phyloP scores from a whole-genome alignment of 306 rosid genomes.

The Notholithocarpus densiflorus region DNA sequence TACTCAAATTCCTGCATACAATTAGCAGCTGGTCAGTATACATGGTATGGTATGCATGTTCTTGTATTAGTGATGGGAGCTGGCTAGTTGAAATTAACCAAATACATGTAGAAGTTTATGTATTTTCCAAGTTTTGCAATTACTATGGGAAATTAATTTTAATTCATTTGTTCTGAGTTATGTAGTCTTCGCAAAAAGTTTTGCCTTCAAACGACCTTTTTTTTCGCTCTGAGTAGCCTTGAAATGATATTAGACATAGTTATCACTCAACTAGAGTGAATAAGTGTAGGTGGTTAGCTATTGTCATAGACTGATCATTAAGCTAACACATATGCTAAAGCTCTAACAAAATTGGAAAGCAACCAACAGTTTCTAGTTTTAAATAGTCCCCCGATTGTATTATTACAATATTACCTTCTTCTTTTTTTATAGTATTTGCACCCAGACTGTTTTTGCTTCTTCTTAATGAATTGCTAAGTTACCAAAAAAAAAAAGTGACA shows the following conservation, averaged over 20 bases:
- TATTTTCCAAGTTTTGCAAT: no score
- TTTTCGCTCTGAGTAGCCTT: no score
- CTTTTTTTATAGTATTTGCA: no score
- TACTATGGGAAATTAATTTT: no score
- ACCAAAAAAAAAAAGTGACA: not conserved
- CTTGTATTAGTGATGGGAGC: not conserved
- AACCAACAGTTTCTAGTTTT: not conserved
- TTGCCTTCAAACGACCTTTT: not conserved
- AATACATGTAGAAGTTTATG: not conserved
- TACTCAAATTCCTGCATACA: constrained; percentile 40
- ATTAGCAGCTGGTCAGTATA: not conserved
- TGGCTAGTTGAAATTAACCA: not conserved
- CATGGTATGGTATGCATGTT: not conserved
- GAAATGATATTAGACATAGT: no score
- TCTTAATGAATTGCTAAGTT: no score
- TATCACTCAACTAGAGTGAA: no score
- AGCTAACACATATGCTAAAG: not conserved
- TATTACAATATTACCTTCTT: no score
- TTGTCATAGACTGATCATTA: not conserved
- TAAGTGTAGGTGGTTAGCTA: no score
- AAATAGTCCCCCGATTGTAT: no score
- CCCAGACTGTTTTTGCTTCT: no score
- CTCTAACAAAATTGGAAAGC: not conserved
- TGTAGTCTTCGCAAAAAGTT: not conserved
- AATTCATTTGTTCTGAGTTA: no score